These are phyloP conservation scores for Pythium phragmiticola DNA, from an alignment of 352 stramenopile genomes.

Conservation along the genomic window DNA sequence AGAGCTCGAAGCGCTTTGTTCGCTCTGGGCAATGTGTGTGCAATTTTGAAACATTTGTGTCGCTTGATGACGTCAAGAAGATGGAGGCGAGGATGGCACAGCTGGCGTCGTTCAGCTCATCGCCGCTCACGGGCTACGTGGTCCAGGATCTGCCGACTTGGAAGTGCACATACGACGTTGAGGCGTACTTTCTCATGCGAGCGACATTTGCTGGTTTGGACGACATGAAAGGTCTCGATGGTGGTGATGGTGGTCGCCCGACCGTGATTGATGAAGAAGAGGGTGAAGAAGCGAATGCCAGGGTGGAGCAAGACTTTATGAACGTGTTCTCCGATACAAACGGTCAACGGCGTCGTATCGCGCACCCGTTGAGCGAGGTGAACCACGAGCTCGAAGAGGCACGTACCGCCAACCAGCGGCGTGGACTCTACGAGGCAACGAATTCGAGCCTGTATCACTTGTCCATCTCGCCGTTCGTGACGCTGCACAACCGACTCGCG, in stretches of 20 bases:
- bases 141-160: conserved; percentile 81
- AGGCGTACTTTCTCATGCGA: conserved; percentile 86
- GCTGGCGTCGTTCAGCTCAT: conserved; percentile 33
- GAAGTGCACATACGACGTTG: conserved; percentile 88
- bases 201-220: conserved; percentile 74
- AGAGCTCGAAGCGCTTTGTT: conserved; percentile 83
- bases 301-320: conserved; percentile 79
- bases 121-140: conserved; percentile 73
- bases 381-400: conserved; percentile 85
- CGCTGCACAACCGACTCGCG: conserved; percentile 80
- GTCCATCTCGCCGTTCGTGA: conserved; percentile 81
- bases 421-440: conserved; percentile 78
- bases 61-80: conserved; percentile 57
- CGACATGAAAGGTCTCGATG: conserved; percentile 32
- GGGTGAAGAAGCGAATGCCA: conserved; percentile 59
- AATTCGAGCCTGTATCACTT: conserved; percentile 86
- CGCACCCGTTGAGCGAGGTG: conserved; percentile 60
- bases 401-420: conserved; percentile 65
- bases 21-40: conserved; percentile 72
- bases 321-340: conserved; percentile 61
- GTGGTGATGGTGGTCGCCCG: conserved; percentile 26
- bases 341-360: conserved; percentile 44
- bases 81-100: conserved; percentile 42
- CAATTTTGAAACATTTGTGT: conserved; percentile 79
- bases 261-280: conserved; percentile 28